Evolutionary conservation across 805 yeast species (phyloP).

Genomic region (Blastobotrys peoriensis): DNA sequence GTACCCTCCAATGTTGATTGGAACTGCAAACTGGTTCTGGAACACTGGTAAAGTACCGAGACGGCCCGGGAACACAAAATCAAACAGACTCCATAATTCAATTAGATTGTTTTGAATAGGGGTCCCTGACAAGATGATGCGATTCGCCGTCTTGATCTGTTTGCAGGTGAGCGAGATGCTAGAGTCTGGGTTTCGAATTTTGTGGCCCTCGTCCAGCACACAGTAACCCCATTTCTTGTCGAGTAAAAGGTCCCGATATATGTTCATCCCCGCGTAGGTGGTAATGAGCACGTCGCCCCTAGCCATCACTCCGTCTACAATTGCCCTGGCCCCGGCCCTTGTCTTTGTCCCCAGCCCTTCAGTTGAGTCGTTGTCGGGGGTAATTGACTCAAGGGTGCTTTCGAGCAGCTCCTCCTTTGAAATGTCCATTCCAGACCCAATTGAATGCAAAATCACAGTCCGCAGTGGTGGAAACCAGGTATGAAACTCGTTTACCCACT

Average conservation of each 20-base stretch:
- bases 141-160: conserved; percentile 72
- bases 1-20: conserved; percentile 96
- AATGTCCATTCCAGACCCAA: conserved; percentile 77
- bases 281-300: conserved; percentile 84
- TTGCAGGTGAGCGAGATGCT: conserved; percentile 82
- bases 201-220: conserved; percentile 93
- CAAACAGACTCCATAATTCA: conserved; percentile 93
- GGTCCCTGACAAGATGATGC: conserved; percentile 89
- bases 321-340: conserved; percentile 27
- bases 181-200: conserved; percentile 90
- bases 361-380: conserved; percentile 20
- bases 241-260: conserved; percentile 58
- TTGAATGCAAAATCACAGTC: conserved; percentile 80
- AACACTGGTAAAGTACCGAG: conserved; percentile 93
- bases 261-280: conserved; percentile 79
- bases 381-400: conserved; percentile 22
- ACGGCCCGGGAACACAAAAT: conserved; percentile 90
- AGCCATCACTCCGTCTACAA: conserved; percentile 52
- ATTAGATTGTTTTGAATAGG: conserved; percentile 91
- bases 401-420: conserved; percentile 25
- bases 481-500: conserved; percentile 96
- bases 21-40: conserved; percentile 84
- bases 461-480: conserved; percentile 98
- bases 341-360: conserved; percentile 35
- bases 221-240: conserved; percentile 82